A percentile compares a stretch with the other conserved stretches of the same genome.
These are phyloP conservation scores for Russula sp. DNA, from an alignment of 768 basidiomycete species.

Conservation along the genomic window DNA sequence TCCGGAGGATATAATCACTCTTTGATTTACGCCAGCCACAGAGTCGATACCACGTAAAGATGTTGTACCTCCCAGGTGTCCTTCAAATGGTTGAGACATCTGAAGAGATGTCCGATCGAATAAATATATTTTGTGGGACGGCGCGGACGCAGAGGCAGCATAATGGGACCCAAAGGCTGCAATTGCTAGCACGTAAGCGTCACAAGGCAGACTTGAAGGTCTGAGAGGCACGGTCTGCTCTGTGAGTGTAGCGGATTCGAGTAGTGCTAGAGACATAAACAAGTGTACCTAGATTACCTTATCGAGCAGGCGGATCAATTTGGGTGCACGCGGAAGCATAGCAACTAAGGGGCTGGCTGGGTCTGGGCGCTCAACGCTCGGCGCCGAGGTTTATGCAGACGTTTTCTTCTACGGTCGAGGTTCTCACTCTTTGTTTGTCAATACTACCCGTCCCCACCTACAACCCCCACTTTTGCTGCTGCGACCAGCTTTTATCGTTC, in stretches of 20 bases:
- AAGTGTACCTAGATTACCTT: background rate
- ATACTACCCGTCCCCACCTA: background rate
- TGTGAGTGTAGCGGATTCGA: constrained; percentile 30
- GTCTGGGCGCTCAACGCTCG: no score
- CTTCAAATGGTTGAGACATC: constrained; percentile 42
- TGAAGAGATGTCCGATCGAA: constrained; percentile 56
- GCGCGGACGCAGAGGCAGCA: constrained; percentile 58
- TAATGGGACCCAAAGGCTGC: constrained; percentile 42
- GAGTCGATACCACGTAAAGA: constrained; percentile 42
- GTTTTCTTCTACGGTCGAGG: no score
- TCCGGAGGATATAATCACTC: constrained; percentile 57
- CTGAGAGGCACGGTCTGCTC: constrained; percentile 28
- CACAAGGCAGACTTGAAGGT: constrained; percentile 33
- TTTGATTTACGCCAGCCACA: constrained; percentile 38
- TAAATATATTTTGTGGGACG: constrained; percentile 59
- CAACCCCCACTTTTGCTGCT: constrained; percentile 23
- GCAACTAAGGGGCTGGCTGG: background rate
- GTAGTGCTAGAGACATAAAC: constrained; percentile 33
- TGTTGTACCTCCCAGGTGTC: constrained; percentile 55
- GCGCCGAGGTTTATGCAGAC: background rate
- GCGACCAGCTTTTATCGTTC: constrained; percentile 24
- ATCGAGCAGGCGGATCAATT: background rate
- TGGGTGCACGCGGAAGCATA: background rate
- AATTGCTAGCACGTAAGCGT: constrained; percentile 58
- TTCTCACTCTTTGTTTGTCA: no score